Evolutionary conservation across 2,329 filamentous ascomycete species (phyloP).

Genomic region (Sarocladium strictum): DNA sequence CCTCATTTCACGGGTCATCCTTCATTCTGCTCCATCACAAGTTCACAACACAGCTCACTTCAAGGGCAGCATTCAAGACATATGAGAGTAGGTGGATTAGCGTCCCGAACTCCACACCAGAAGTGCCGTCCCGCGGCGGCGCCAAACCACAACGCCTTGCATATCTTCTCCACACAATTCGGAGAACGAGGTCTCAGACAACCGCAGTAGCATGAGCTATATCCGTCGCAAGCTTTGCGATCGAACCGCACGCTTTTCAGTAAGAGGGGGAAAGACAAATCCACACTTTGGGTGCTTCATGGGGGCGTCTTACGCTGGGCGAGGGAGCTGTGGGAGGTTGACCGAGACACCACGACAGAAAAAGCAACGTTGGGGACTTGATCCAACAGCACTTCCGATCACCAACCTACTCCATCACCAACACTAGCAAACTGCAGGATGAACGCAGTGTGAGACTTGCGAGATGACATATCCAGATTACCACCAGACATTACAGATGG

Average conservation of each 20-base stretch:
- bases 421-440: conserved; percentile 3
- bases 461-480: neutral
- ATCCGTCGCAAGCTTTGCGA: neutral
- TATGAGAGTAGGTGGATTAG: neutral
- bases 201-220: neutral
- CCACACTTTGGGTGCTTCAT: neutral
- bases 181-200: neutral
- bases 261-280: neutral
- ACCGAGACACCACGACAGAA: conserved; percentile 7
- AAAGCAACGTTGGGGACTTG: neutral
- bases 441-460: neutral
- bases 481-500: neutral
- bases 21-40: neutral
- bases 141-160: conserved; percentile 2
- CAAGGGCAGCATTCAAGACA: neutral
- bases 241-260: neutral
- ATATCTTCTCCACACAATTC: conserved; percentile 2
- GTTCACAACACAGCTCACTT: neutral
- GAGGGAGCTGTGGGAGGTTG: neutral
- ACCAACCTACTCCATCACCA: neutral
- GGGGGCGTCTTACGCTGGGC: neutral
- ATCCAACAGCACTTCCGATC: neutral
- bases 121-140: neutral
- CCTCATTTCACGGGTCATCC: neutral
- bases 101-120: neutral